phyloP scores from a whole-genome alignment of 2,329 filamentous ascomycete genomes.

The Rhynchosporium secalis region DNA sequence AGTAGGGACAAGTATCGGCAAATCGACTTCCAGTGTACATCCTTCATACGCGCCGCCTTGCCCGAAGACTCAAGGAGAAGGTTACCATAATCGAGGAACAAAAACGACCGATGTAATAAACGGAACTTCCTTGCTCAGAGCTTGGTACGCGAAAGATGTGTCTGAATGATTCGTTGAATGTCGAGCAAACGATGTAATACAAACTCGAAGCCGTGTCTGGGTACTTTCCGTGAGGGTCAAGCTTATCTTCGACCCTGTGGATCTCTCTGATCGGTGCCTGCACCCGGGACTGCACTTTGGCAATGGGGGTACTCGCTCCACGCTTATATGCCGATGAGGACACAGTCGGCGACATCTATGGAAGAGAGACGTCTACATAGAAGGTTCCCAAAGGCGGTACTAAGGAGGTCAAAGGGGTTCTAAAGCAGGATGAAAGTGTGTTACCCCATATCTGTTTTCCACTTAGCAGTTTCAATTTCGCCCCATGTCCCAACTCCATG shows the following conservation, averaged over 20 bases:
- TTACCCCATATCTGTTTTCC: background rate
- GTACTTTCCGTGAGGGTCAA: no score
- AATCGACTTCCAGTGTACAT: background rate
- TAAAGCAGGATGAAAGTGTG: background rate
- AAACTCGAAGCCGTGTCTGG: no score
- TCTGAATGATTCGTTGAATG: background rate
- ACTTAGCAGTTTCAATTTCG: background rate
- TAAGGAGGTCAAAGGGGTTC: background rate
- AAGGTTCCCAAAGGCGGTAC: background rate
- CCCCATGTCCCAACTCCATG: background rate
- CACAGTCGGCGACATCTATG: background rate
- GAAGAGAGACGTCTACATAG: background rate
- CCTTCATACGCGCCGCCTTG: background rate
- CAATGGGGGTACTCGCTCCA: background rate
- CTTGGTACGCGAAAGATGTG: background rate
- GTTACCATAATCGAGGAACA: background rate
- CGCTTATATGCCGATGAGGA: constrained; percentile 7
- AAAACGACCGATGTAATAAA: background rate
- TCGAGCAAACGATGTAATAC: background rate
- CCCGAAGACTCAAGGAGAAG: background rate
- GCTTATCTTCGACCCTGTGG: background rate
- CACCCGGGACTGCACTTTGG: background rate
- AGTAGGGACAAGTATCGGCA: no score
- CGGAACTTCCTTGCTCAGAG: background rate
- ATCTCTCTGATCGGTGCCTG: background rate